Evolutionary conservation across 345 rosid genomes (phyloP).

Genomic region (Mallotus nudiflorus): DNA sequence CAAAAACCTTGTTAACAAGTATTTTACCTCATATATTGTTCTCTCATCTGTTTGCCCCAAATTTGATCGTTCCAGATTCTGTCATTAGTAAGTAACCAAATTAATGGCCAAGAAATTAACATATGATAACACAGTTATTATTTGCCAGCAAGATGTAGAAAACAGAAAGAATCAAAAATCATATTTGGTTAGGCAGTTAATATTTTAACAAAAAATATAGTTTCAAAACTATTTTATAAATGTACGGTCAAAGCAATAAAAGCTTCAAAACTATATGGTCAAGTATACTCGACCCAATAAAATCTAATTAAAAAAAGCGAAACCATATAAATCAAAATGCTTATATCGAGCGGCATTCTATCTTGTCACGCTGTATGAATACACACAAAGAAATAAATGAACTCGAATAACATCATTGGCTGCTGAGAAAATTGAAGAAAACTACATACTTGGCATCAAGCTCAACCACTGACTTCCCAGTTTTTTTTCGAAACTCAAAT

Average conservation of each 20-base stretch:
- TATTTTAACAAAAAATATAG: no score
- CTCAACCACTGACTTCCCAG: background rate
- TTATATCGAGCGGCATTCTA: no score
- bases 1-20: conserved; percentile 6
- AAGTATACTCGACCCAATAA: no score
- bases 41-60: conserved; percentile 71
- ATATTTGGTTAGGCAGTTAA: no score
- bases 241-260: no score
- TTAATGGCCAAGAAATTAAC: background rate
- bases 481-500: background rate
- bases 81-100: background rate
- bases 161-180: background rate
- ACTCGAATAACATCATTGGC: background rate
- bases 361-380: no score
- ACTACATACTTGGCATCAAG: background rate
- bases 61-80: conserved; percentile 71
- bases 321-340: no score
- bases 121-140: background rate
- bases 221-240: no score
- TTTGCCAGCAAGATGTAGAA: background rate
- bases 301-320: no score
- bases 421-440: background rate
- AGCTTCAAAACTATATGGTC: no score
- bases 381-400: background rate
- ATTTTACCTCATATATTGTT: conserved; percentile 76